These are phyloP conservation scores for Vachellia pachyceras DNA, from an alignment of 306 rosid genomes.

Conservation along the genomic window DNA sequence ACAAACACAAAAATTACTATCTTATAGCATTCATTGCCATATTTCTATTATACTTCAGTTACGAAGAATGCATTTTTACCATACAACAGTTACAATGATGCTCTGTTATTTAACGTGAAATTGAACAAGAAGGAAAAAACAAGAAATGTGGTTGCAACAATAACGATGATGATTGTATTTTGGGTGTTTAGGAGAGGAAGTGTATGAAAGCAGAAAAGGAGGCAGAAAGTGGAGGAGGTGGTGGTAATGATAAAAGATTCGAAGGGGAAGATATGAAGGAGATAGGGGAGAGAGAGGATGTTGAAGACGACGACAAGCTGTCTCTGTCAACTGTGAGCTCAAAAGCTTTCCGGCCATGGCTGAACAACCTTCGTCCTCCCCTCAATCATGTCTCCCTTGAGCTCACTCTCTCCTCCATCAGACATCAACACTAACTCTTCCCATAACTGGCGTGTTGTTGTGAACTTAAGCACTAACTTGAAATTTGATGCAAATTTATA, in stretches of 20 bases:
- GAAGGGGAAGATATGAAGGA: conserved; percentile 9
- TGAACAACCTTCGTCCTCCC: conserved; percentile 20
- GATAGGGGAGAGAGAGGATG: conserved; percentile 25
- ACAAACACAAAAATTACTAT: no score
- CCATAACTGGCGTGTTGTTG: no score
- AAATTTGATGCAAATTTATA: no score
- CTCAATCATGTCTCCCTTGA: conserved; percentile 66
- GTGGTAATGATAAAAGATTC: conserved; percentile 36
- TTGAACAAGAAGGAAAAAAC: no score
- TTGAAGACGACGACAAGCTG: conserved; percentile 35
- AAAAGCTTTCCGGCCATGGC: conserved; percentile 11
- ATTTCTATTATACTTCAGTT: no score
- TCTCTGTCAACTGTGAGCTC: conserved; percentile 48
- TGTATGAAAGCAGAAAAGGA: conserved; percentile 3
- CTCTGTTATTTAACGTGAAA: no score
- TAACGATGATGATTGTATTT: not conserved
- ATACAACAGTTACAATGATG: no score
- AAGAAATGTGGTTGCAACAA: no score
- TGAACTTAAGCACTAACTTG: no score
- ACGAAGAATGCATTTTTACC: no score
- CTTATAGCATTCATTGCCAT: no score
- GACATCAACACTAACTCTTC: not conserved
- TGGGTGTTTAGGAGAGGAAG: conserved; percentile 43
- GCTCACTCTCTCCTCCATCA: conserved; percentile 50
- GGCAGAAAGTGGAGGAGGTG: conserved; percentile 31